Conservation (phyloP, 179 eudicot species). For the Beta corolliflora region DNA sequence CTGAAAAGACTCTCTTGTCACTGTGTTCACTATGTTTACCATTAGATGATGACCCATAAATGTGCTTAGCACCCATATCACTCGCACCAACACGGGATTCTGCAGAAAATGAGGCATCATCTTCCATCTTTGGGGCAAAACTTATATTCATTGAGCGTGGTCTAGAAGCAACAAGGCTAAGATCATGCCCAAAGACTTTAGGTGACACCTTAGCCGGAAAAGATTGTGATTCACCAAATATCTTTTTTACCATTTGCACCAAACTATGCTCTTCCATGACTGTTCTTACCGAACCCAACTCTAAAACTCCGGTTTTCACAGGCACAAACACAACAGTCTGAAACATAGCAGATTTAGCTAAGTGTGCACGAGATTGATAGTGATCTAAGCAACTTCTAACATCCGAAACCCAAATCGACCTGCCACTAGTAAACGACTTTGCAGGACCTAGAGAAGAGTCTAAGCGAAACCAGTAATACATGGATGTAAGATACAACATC, state of each 20-base stretch:
- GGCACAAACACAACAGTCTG: conserved; percentile 77
- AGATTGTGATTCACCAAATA: conserved; percentile 46
- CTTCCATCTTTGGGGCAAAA: conserved; percentile 71
- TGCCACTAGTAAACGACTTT: conserved; percentile 61
- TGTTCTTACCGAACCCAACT: conserved; percentile 67
- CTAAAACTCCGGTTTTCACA: conserved; percentile 68
- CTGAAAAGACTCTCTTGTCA: conserved; percentile 50
- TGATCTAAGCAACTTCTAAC: conserved; percentile 55
- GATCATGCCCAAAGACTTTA: conserved; percentile 78
- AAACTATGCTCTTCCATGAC: conserved; percentile 58
- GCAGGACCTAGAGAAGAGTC: conserved; percentile 75
- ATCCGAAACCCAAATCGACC: conserved; percentile 72
- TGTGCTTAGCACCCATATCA: conserved; percentile 41
- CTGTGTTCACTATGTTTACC: conserved; percentile 48
- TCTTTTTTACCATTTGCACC: conserved; percentile 41
- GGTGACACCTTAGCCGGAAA: conserved; percentile 49
- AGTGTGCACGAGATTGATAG: conserved; percentile 61
- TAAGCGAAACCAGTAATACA: conserved; percentile 66
- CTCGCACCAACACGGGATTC: conserved; percentile 39
- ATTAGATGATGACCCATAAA: conserved; percentile 63
- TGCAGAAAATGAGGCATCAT: conserved; percentile 45
- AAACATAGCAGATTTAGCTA: conserved; percentile 56
- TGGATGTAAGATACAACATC: conserved; percentile 75
- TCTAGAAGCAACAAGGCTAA: conserved; percentile 60
- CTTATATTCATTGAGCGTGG: conserved; percentile 61